Base-by-base conservation (phyloP, 2,329 filamentous ascomycete genomes). In the Pseudopyrenochaeta lycopersici region DNA sequence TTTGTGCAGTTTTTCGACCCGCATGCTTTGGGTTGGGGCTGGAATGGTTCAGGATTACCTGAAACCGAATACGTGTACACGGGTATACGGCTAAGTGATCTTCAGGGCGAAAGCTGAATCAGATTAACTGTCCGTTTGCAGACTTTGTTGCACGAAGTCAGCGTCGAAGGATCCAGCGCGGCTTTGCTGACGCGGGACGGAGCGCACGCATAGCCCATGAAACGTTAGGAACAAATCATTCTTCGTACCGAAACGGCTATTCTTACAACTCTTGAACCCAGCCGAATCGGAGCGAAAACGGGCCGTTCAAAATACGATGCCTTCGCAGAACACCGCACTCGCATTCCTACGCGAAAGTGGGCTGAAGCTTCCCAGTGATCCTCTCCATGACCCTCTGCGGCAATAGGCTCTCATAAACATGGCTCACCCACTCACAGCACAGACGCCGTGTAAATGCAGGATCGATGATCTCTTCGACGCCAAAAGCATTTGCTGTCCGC, bases 381-480 rank as follows among this genome's bases (percentile, higher is more conserved):
- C 80, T 72, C 51, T 80, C 72, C 67, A 77, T 68, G 36, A 86
- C 62, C 54, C 84, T 75, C 57, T 82, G 76, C 35, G 78, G 77
- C 69, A 86, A 70, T 50, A 85, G 71, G n/a, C 70, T 74, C 35
- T 81, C 78, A 68, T 86, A 88, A 21, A 86, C 78, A 71, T 86
- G 82, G 48, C 67, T 74, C 3, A 79, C 72, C 86, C 86, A 88
- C 31, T 81, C 78, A 55, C 79, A 82, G 32, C 82, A 81, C 7
- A 87, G 71, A n/a, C 71, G 68, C 45, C 86, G 77, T 2, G 86
- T 88, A 52, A 81, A 77, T 29, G 83, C 84, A 4, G 85, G 86
- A 72, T 88, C 86, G 35, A 88, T 83, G 40, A 88, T 88, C 68
- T 88, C 86, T 70, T 88, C 85, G 0, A 88, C 78, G 0, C 84